These are phyloP conservation scores for Eimeria praecox DNA, from an alignment of 169 alveolate species.

Conservation along the genomic window DNA sequence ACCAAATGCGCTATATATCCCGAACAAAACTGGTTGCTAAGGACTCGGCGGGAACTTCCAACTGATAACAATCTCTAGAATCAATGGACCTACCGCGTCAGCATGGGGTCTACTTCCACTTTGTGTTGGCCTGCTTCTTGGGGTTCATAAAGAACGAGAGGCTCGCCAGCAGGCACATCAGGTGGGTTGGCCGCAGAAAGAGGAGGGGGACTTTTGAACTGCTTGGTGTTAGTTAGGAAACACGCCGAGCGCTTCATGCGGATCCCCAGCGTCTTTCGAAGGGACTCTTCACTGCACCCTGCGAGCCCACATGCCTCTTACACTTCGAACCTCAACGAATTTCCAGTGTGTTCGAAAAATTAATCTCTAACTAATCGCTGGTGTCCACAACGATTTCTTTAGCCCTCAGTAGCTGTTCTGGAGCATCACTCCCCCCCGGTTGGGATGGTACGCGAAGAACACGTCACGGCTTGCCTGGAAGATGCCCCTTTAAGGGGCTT, in stretches of 20 bases:
- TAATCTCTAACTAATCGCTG: neutral
- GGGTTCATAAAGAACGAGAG: constrained; percentile 88
- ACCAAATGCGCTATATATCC: neutral
- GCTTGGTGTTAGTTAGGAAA: constrained; percentile 72
- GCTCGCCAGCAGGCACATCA: constrained; percentile 69
- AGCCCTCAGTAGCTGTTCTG: neutral
- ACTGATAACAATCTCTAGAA: neutral
- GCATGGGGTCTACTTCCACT: constrained; percentile 89
- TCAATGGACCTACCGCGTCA: constrained; percentile 84
- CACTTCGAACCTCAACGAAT: neutral
- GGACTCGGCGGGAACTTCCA: neutral
- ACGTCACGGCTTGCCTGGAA: constrained; percentile 85
- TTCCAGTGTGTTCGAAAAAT: neutral
- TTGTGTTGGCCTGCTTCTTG: constrained; percentile 82
- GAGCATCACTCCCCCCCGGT: neutral
- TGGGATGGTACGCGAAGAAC: neutral
- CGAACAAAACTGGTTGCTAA: neutral
- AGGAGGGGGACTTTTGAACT: constrained; percentile 80
- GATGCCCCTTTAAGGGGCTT: constrained; percentile 89
- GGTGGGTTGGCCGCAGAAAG: constrained; percentile 31
- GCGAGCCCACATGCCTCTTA: neutral
- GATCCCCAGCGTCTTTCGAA: constrained; percentile 89
- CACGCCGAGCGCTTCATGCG: constrained; percentile 83
- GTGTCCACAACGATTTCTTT: neutral
- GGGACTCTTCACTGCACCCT: constrained; percentile 88